phyloP scores from a whole-genome alignment of 805 yeast species.

The Teunomyces atbi region DNA sequence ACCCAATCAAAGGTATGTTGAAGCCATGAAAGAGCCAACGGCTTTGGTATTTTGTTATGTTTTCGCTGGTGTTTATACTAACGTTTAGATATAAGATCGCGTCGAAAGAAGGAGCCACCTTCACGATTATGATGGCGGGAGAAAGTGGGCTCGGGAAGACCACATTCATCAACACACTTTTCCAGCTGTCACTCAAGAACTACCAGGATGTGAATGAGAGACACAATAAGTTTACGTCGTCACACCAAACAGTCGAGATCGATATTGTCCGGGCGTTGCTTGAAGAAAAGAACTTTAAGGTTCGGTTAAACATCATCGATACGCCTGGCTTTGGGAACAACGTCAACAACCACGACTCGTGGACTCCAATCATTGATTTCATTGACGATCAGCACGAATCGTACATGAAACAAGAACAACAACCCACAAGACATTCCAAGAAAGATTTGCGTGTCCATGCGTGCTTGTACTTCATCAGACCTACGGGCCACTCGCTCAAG shows the following conservation, averaged over 20 bases:
- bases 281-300: slow-evolving; percentile 79
- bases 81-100: slow-evolving; percentile 63
- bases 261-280: slow-evolving; percentile 76
- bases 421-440: slow-evolving; percentile 65
- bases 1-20: slow-evolving; percentile 68
- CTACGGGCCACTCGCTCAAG: slow-evolving; percentile 84
- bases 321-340: slow-evolving; percentile 95
- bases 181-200: slow-evolving; percentile 69
- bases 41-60: no score
- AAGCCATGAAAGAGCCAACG: no score
- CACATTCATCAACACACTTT: slow-evolving; percentile 83
- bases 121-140: slow-evolving; percentile 85
- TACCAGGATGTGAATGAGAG: slow-evolving; percentile 54
- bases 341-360: slow-evolving; percentile 78
- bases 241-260: slow-evolving; percentile 70
- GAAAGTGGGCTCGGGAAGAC: slow-evolving; percentile 91
- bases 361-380: slow-evolving; percentile 86
- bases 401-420: slow-evolving; percentile 90
- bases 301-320: slow-evolving; percentile 78
- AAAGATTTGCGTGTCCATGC: slow-evolving; percentile 90
- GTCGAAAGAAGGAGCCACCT: slow-evolving; percentile 70
- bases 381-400: slow-evolving; percentile 89
- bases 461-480: slow-evolving; percentile 85
- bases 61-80: slow-evolving; percentile 5
- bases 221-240: slow-evolving; percentile 52